Base-by-base conservation (phyloP, 257 asterid species). In the Osmanthus fragrans region DNA sequence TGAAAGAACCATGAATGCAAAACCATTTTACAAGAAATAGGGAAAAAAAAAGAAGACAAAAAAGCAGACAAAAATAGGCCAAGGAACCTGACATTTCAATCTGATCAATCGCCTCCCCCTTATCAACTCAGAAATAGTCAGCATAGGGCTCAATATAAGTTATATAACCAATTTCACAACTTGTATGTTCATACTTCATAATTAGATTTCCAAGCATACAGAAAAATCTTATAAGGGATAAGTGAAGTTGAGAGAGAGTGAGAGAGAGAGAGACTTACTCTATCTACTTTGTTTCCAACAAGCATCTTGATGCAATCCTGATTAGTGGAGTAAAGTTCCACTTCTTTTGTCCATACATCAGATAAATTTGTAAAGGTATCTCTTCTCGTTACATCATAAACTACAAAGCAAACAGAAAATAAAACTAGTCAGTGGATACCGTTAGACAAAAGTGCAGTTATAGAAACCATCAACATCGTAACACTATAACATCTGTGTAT, bases 261-360 rank as follows among this genome's bases (percentile, higher is more conserved):
- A 10, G 45, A 7, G 6, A 25, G 12, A 10, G 51, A n/a, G 7
- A 7, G 15, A 42, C 82, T 65, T 84, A 88, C 92, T 56, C 70
- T 81, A 81, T 88, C 92, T 58, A 86, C 87, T 88, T 88, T 88
- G 82, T 88, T 88, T 25, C 92, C 92, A 5, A 88, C 89, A n/a
- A 88, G 89, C 83, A 87, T 87, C 86, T 87, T 87, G 76, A 83
- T 87, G 58, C 89, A 87, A 49, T 87, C 85, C 74, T 81, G 87
- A 75, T 84, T 86, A 72, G 85, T 86, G 45, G 86, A 86, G 71
- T 88, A 88, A 25, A 86, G 84, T 74, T 88, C 89, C 21, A 88
- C 83, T 79, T 88, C 92, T 83, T 84, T 86, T 58, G 87, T 88
- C 92, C 90, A 88, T 4, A 88, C 78, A 68, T 86, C 90, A 76